A percentile compares a stretch with the other conserved stretches of the same genome.
Evolutionary conservation across 306 rosid genomes (phyloP).

Genomic region (Biancaea sappan): DNA sequence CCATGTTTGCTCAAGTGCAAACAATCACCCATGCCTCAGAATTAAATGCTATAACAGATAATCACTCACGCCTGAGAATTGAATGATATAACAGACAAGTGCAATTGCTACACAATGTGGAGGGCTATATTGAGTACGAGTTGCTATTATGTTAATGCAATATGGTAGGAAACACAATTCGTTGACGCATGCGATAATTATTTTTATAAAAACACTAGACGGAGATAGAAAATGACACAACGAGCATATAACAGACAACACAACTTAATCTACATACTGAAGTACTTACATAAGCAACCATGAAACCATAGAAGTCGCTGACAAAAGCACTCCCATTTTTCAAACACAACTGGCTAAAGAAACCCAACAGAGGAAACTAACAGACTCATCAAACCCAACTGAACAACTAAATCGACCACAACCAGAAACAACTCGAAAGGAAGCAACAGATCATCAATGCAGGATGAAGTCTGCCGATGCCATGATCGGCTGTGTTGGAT

Average conservation of each 20-base stretch:
- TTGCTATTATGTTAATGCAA: neutral
- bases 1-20: neutral
- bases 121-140: neutral
- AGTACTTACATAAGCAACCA: neutral
- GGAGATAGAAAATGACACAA: neutral
- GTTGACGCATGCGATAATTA: neutral
- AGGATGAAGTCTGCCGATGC: constrained; percentile 61
- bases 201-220: neutral
- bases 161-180: neutral
- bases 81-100: neutral
- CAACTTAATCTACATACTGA: neutral
- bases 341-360: constrained; percentile 12
- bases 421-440: neutral
- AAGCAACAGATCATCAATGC: constrained; percentile 48
- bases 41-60: too few species aligned
- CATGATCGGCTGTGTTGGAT: constrained; percentile 47
- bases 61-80: neutral
- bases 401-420: neutral
- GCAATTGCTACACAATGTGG: neutral
- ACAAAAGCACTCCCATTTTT: neutral
- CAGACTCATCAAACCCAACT: neutral
- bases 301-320: neutral
- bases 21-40: neutral
- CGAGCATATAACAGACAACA: neutral
- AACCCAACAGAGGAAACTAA: neutral